phyloP scores from a whole-genome alignment of 176 grass and related monocot species.

The Zea luxurians region DNA sequence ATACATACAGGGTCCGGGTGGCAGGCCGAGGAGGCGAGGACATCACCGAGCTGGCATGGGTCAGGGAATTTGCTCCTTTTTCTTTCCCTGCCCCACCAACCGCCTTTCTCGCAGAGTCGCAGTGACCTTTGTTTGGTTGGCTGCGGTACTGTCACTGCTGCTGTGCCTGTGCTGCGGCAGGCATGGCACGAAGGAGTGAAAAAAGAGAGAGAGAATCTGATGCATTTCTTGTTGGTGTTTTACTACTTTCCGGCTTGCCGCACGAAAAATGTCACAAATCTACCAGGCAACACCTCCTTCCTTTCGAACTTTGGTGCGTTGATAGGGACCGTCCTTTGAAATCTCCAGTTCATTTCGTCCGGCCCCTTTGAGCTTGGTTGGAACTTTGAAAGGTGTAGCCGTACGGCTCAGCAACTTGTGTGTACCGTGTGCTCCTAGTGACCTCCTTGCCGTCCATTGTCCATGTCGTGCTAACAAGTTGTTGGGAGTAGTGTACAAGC shows the following conservation, averaged over 20 bases:
- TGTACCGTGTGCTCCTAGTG: neutral
- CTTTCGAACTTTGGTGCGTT: neutral
- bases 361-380: neutral
- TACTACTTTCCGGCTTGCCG: neutral
- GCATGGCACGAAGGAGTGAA: neutral
- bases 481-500: neutral
- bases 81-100: slow-evolving; percentile 6
- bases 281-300: neutral
- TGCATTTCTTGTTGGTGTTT: neutral
- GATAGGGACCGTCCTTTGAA: neutral
- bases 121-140: neutral
- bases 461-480: neutral
- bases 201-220: neutral
- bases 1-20: neutral
- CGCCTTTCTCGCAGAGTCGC: neutral
- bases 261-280: neutral
- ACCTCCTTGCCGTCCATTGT: neutral
- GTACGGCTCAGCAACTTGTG: neutral
- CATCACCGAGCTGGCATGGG: slow-evolving; percentile 24
- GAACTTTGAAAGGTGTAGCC: neutral
- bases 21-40: neutral
- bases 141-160: too few species aligned
- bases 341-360: neutral
- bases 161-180: neutral
- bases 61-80: neutral